Conservation (phyloP, 1,284 basidiomycete species). For the Chiua sp. region DNA sequence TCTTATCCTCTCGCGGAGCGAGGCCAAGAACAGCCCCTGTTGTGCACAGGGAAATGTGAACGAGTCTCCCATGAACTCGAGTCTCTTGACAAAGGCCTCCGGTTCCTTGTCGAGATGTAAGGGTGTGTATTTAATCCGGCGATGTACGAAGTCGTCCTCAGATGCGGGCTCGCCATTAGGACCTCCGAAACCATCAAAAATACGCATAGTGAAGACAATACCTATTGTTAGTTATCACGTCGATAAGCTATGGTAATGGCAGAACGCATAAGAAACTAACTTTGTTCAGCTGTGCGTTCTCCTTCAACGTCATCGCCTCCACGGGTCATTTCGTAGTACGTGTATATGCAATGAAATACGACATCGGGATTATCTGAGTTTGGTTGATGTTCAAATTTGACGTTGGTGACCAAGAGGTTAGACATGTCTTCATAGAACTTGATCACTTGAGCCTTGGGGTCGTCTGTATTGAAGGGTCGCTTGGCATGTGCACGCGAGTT, state of each 20-base stretch:
- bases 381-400: conserved; percentile 45
- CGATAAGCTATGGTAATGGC: not conserved
- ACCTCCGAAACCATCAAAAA: conserved; percentile 44
- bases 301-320: conserved; percentile 34
- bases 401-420: conserved; percentile 56
- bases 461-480: conserved; percentile 45
- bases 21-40: conserved; percentile 65
- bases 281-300: conserved; percentile 40
- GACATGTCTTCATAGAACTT: conserved; percentile 67
- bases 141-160: conserved; percentile 42
- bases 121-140: conserved; percentile 63
- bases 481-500: conserved; percentile 35
- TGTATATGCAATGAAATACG: conserved; percentile 56
- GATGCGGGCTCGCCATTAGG: conserved; percentile 37
- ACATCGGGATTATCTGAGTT: conserved; percentile 46
- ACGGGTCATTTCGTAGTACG: conserved; percentile 44
- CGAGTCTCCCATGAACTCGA: conserved; percentile 64
- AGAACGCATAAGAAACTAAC: conserved; percentile 35
- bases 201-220: conserved; percentile 62
- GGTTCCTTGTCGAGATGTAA: conserved; percentile 65
- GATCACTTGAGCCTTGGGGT: conserved; percentile 57
- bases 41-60: conserved; percentile 75
- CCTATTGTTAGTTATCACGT: conserved; percentile 42
- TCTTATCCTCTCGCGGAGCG: conserved; percentile 55
- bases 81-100: conserved; percentile 53